phyloP scores from a whole-genome alignment of 768 basidiomycete species.

The Lactarius sanguifluus region DNA sequence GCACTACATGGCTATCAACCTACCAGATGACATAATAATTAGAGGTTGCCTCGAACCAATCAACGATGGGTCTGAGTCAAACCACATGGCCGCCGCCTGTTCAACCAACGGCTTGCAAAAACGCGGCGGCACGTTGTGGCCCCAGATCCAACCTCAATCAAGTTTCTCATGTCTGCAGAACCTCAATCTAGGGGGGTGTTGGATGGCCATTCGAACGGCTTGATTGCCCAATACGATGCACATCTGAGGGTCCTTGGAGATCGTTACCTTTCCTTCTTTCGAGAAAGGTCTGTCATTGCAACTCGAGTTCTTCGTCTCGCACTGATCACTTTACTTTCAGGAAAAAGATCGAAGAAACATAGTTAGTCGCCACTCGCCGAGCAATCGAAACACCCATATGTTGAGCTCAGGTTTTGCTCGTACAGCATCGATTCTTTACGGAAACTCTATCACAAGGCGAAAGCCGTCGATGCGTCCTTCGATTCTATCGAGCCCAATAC shows the following conservation, averaged over 20 bases:
- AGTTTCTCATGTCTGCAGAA: constrained; percentile 18
- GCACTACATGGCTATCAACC: background rate
- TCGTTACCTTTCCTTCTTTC: constrained; percentile 81
- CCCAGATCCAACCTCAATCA: background rate
- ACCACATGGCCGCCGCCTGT: background rate
- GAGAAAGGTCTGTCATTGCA: constrained; percentile 61
- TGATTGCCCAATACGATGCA: constrained; percentile 67
- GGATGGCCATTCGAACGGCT: constrained; percentile 37
- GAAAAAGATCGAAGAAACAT: constrained; percentile 80
- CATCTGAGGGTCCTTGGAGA: constrained; percentile 69
- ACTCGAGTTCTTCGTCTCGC: constrained; percentile 22
- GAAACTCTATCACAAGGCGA: constrained; percentile 70
- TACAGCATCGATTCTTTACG: constrained; percentile 69
- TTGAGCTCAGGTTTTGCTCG: background rate
- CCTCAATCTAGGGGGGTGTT: constrained; percentile 20
- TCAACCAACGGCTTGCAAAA: background rate
- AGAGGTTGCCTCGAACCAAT: no score
- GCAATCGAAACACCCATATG: constrained; percentile 1
- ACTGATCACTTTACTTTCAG: constrained; percentile 40
- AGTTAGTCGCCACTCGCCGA: constrained; percentile 56
- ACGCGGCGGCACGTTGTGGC: background rate
- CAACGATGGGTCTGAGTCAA: background rate
- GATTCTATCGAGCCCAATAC: constrained; percentile 69
- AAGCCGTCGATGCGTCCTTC: constrained; percentile 64
- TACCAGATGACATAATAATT: no score